A percentile compares a stretch with the other conserved stretches of the same genome.
Evolutionary conservation across 2,329 filamentous ascomycete species (phyloP).

Genomic region (Colletotrichum tabaci): DNA sequence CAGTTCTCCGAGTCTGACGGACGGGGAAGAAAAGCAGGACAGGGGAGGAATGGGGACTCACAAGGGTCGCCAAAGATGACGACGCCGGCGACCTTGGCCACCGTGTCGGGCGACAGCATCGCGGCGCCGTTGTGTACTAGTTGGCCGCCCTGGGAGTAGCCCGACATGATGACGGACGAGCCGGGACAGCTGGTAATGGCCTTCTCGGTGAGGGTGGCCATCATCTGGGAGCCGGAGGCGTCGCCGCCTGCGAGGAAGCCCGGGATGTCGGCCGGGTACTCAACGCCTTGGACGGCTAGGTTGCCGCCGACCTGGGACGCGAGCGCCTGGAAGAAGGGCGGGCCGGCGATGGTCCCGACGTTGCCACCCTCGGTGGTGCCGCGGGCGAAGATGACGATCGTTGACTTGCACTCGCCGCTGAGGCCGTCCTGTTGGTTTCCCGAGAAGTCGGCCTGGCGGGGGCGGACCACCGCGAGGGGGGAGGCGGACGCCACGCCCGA

Average conservation of each 20-base stretch:
- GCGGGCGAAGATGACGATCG: slow-evolving; percentile 71
- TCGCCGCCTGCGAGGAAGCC: slow-evolving; percentile 65
- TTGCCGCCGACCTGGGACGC: slow-evolving; percentile 57
- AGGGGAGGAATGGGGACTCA: background rate
- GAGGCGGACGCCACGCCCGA: slow-evolving; percentile 28
- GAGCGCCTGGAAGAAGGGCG: slow-evolving; percentile 64
- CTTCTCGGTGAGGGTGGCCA: slow-evolving; percentile 51
- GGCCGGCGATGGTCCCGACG: slow-evolving; percentile 64
- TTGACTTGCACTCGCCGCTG: slow-evolving; percentile 54
- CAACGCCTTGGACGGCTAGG: slow-evolving; percentile 68
- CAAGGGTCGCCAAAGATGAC: slow-evolving; percentile 51
- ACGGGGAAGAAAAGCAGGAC: slow-evolving; percentile 12
- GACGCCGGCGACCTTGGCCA: slow-evolving; percentile 48
- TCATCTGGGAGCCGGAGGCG: slow-evolving; percentile 57
- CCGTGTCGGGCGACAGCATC: slow-evolving; percentile 52
- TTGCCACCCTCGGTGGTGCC: slow-evolving; percentile 68
- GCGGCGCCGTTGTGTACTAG: slow-evolving; percentile 61
- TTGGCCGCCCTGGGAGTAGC: slow-evolving; percentile 60
- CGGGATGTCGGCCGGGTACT: slow-evolving; percentile 62
- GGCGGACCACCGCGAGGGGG: slow-evolving; percentile 6
- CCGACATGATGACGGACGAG: slow-evolving; percentile 62
- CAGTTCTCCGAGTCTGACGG: background rate
- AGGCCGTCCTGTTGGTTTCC: slow-evolving; percentile 39
- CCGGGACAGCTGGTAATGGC: slow-evolving; percentile 59
- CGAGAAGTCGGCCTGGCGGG: slow-evolving; percentile 41